A percentile compares a stretch with the other conserved stretches of the same genome.
phyloP scores from a whole-genome alignment of 2,329 filamentous ascomycete species.

The Pestalotiopsis sp. region DNA sequence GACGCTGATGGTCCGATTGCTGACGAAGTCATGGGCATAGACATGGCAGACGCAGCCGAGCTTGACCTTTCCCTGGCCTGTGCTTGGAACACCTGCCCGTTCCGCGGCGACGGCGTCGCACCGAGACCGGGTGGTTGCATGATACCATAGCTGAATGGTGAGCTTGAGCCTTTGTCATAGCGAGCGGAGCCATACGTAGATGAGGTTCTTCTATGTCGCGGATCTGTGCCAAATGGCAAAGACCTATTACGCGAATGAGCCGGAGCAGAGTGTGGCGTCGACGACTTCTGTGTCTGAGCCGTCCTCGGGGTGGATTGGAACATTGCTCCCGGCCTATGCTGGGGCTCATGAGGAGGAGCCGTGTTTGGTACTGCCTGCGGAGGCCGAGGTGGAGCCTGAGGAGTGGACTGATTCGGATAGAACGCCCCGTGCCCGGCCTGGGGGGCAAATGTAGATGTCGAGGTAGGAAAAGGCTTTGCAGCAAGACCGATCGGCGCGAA shows the following conservation, averaged over 20 bases:
- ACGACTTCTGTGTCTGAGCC: constrained; percentile 2
- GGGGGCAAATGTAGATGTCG: constrained; percentile 14
- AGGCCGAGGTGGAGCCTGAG: constrained; percentile 15
- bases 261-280: constrained; percentile 17
- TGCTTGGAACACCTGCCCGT: constrained; percentile 35
- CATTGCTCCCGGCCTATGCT: not conserved
- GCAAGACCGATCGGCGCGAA: constrained; percentile 32
- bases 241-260: constrained; percentile 31
- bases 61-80: constrained; percentile 35
- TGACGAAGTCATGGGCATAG: constrained; percentile 37
- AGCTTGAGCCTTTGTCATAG: constrained; percentile 31
- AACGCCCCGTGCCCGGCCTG: constrained; percentile 1
- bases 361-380: constrained; percentile 12
- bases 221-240: constrained; percentile 31
- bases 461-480: constrained; percentile 18
- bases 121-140: constrained; percentile 35
- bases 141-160: constrained; percentile 37
- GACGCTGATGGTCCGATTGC: constrained; percentile 39
- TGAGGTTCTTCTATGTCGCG: constrained; percentile 34
- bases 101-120: constrained; percentile 35
- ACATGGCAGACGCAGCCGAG: constrained; percentile 34
- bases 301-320: constrained; percentile 7
- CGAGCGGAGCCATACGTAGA: constrained; percentile 34
- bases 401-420: constrained; percentile 13
- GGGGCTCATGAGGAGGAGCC: not conserved